Percentiles rank a stretch among this genome's conserved stretches.
phyloP scores from a whole-genome alignment of 345 rosid species.

The Pugionium dolabratum region DNA sequence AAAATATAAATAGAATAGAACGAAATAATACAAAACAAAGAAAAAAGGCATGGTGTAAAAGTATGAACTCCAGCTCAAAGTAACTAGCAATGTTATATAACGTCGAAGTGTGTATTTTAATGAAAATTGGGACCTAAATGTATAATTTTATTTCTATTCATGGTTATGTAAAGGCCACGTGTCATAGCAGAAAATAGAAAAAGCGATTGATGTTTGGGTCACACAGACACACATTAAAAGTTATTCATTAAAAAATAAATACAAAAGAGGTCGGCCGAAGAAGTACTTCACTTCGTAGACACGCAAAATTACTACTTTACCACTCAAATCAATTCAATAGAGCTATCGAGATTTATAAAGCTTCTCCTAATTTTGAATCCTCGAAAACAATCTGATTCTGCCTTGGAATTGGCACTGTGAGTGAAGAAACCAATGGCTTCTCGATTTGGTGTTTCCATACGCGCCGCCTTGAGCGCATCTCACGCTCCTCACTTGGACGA shows the following conservation, averaged over 20 bases:
- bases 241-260: neutral
- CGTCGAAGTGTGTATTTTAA: too few relatives aligned
- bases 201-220: neutral
- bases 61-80: too few relatives aligned
- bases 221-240: neutral
- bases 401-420: neutral
- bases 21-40: too few relatives aligned
- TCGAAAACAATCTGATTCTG: constrained; percentile 5
- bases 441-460: constrained; percentile 40
- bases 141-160: too few relatives aligned
- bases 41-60: too few relatives aligned
- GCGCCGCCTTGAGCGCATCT: constrained; percentile 42
- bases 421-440: constrained; percentile 46
- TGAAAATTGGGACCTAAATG: too few relatives aligned
- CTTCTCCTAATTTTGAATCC: neutral
- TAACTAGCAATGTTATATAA: too few relatives aligned
- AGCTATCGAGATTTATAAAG: neutral
- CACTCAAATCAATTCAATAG: constrained; percentile 17
- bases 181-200: too few relatives aligned
- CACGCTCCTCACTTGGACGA: constrained; percentile 9
- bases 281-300: constrained; percentile 3
- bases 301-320: constrained; percentile 21
- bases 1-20: too few relatives aligned
- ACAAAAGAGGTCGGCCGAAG: constrained; percentile 8
- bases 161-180: too few relatives aligned